A percentile compares a stretch with the other conserved stretches of the same genome.
Evolutionary conservation across 2,329 filamentous ascomycete species (phyloP).

Genomic region (Paracoccidioides lutzii): DNA sequence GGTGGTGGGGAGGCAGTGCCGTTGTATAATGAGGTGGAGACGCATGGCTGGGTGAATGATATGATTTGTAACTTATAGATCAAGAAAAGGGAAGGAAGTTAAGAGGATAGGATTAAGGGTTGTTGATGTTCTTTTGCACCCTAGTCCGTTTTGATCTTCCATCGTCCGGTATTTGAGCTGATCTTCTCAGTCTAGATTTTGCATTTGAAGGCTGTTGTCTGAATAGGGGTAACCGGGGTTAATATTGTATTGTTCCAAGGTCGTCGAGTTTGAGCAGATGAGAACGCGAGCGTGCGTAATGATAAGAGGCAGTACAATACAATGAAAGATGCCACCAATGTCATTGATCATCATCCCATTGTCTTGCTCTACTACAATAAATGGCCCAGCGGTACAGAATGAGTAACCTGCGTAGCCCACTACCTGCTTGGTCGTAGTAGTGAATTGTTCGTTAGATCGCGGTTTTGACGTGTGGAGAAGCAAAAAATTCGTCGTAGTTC

Average conservation of each 20-base stretch:
- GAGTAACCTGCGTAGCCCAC: too few species aligned
- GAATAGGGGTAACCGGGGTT: background rate
- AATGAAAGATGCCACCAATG: too few species aligned
- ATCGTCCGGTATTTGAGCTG: background rate
- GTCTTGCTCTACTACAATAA: too few species aligned
- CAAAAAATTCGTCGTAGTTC: background rate
- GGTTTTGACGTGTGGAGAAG: background rate
- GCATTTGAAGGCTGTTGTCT: background rate
- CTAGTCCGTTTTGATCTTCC: background rate
- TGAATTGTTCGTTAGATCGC: background rate
- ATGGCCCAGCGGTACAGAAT: background rate
- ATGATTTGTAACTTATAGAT: background rate
- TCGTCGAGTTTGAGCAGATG: too few species aligned
- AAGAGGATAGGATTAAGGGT: background rate
- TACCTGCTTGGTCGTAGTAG: too few species aligned
- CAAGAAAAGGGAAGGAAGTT: background rate
- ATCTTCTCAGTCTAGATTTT: background rate
- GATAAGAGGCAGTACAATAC: background rate
- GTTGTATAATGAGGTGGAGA: constrained; percentile 58
- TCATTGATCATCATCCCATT: too few species aligned
- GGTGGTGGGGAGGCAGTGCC: constrained; percentile 59
- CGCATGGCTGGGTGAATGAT: constrained; percentile 40
- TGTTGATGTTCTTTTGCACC: background rate
- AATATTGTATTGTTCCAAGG: background rate
- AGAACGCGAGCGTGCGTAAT: too few species aligned